Conservation (phyloP, 2,329 filamentous ascomycete genomes). For the Dactylellina drechsleri region DNA sequence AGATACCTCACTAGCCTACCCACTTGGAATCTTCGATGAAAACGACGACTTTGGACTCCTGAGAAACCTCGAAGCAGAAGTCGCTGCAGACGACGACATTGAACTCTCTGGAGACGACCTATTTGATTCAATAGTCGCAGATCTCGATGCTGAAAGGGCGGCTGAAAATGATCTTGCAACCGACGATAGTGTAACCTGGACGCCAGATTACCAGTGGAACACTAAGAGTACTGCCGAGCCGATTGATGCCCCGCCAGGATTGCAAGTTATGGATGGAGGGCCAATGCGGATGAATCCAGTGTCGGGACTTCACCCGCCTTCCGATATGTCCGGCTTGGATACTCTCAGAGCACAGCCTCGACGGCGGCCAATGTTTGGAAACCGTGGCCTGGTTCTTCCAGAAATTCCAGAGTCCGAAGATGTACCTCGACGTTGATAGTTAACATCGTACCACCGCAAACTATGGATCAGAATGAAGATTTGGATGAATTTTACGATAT, state of each 20-base stretch:
- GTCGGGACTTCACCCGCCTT: too few relatives aligned
- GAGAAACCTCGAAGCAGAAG: not conserved
- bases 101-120: not conserved
- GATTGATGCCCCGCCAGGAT: not conserved
- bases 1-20: not conserved
- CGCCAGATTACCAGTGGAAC: not conserved
- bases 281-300: too few relatives aligned
- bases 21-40: not conserved
- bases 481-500: not conserved
- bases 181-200: not conserved
- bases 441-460: too few relatives aligned
- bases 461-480: too few relatives aligned
- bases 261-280: not conserved
- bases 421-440: too few relatives aligned
- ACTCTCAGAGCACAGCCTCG: too few relatives aligned
- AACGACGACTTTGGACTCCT: slow-evolving; percentile 7
- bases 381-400: too few relatives aligned
- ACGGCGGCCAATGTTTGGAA: too few relatives aligned
- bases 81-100: not conserved
- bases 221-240: too few relatives aligned
- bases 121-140: not conserved
- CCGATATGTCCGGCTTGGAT: too few relatives aligned
- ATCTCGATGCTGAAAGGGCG: not conserved
- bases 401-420: too few relatives aligned
- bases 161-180: not conserved